Evolutionary conservation across 2,329 filamentous ascomycete genomes (phyloP).

Genomic region (Emmonsia crescens): DNA sequence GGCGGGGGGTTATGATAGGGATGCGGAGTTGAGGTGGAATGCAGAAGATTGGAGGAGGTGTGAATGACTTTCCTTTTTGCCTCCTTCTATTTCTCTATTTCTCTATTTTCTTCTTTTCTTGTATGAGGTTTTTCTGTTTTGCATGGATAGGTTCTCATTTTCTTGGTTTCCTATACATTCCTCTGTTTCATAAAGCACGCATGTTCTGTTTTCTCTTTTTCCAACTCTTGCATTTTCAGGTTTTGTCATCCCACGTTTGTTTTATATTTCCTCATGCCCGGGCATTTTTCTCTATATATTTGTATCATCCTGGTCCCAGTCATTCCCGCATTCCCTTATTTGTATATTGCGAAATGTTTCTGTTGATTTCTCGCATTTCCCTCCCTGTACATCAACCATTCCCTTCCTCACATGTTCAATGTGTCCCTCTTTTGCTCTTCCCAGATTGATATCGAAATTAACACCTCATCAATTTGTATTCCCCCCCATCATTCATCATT

Average conservation of each 20-base stretch:
- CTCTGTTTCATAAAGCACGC: neutral
- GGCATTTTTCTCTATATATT: neutral
- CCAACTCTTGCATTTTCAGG: neutral
- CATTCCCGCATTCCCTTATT: neutral
- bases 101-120: neutral
- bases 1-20: conserved; percentile 45
- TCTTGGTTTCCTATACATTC: neutral
- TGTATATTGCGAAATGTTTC: neutral
- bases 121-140: neutral
- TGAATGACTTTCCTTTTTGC: conserved; percentile 30
- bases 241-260: neutral
- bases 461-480: neutral
- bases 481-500: neutral
- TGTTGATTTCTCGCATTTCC: neutral
- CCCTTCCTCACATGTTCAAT: neutral
- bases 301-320: neutral
- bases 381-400: neutral
- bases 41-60: conserved; percentile 42
- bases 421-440: neutral
- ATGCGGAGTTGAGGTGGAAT: conserved; percentile 38
- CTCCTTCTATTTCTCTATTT: neutral
- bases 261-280: neutral
- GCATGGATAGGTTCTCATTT: neutral
- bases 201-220: neutral
- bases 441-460: neutral